Evolutionary conservation across 768 basidiomycete species (phyloP).

Genomic region (Hygrophoropsis aurantiaca): DNA sequence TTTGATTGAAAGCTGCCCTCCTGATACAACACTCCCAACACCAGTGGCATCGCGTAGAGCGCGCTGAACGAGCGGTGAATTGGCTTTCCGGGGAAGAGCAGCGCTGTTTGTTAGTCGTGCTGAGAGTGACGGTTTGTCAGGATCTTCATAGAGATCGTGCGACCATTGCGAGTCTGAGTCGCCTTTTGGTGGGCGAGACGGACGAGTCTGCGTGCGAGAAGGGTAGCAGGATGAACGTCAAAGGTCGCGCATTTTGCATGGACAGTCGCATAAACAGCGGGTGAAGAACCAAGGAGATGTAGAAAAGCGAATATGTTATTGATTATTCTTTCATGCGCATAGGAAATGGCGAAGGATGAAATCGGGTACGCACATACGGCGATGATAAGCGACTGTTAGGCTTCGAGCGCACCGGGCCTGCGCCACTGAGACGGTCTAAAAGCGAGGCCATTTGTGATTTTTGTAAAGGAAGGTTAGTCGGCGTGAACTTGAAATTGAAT

Average conservation of each 20-base stretch:
- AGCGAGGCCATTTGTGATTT: no score
- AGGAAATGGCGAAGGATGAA: conserved; percentile 26
- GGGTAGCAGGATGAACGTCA: neutral
- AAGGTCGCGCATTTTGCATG: neutral
- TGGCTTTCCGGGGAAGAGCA: conserved; percentile 48
- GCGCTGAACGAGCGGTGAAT: conserved; percentile 54
- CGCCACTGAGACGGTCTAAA: neutral
- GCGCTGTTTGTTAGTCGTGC: conserved; percentile 51
- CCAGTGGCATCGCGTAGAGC: conserved; percentile 63
- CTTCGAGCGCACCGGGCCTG: conserved; percentile 29
- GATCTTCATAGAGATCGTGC: conserved; percentile 66
- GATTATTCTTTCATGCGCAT: conserved; percentile 19
- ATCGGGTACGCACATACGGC: conserved; percentile 32
- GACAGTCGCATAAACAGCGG: neutral
- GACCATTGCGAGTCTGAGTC: conserved; percentile 67
- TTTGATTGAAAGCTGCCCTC: conserved; percentile 56
- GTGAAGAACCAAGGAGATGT: conserved; percentile 4
- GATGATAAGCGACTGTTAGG: conserved; percentile 25
- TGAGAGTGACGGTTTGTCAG: conserved; percentile 54
- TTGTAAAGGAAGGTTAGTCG: no score
- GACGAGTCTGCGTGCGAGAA: conserved; percentile 24
- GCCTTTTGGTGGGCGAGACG: conserved; percentile 61
- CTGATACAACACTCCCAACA: conserved; percentile 23
- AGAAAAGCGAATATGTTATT: conserved; percentile 3
- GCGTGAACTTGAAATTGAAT: no score